Evolutionary conservation across 257 asterid species (phyloP).

Genomic region (Striga asiatica): DNA sequence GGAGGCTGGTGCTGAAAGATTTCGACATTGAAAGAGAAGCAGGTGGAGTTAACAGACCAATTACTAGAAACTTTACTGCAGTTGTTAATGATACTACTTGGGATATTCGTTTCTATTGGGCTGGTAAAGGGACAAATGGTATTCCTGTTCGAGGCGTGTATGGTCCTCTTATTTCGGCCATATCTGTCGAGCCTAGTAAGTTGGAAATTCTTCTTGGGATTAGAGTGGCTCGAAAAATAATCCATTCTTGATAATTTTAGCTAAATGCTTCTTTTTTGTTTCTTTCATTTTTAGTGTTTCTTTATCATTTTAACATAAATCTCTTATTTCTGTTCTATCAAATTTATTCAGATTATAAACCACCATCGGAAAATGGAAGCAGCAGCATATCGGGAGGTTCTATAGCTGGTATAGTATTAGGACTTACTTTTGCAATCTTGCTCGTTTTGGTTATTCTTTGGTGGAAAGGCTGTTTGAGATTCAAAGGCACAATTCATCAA

Average conservation of each 20-base stretch:
- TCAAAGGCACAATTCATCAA: constrained; percentile 19
- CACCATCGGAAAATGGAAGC: constrained; percentile 30
- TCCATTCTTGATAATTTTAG: too few species aligned
- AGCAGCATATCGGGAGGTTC: constrained; percentile 33
- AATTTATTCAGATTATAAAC: constrained; percentile 32
- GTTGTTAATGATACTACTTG: constrained; percentile 40
- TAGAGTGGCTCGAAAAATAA: background rate
- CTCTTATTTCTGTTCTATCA: background rate
- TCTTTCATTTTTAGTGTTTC: too few species aligned
- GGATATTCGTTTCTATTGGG: constrained; percentile 76
- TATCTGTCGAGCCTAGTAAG: constrained; percentile 60
- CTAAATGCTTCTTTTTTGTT: too few species aligned
- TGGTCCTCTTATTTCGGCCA: constrained; percentile 89
- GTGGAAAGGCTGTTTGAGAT: constrained; percentile 44
- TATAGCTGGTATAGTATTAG: constrained; percentile 41
- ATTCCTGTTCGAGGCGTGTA: constrained; percentile 64
- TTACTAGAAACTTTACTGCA: constrained; percentile 30
- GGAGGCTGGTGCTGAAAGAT: constrained; percentile 43
- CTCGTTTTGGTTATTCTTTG: constrained; percentile 36
- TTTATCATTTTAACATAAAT: too few species aligned
- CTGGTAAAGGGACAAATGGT: constrained; percentile 75
- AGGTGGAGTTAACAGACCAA: constrained; percentile 55
- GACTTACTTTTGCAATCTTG: constrained; percentile 20
- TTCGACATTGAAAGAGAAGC: constrained; percentile 72
- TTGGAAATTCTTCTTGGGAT: background rate